Percentiles rank a stretch among this genome's conserved stretches.
Evolutionary conservation across 1,139 yeast genomes (phyloP).

Genomic region (Trichomonascaceae sp.): DNA sequence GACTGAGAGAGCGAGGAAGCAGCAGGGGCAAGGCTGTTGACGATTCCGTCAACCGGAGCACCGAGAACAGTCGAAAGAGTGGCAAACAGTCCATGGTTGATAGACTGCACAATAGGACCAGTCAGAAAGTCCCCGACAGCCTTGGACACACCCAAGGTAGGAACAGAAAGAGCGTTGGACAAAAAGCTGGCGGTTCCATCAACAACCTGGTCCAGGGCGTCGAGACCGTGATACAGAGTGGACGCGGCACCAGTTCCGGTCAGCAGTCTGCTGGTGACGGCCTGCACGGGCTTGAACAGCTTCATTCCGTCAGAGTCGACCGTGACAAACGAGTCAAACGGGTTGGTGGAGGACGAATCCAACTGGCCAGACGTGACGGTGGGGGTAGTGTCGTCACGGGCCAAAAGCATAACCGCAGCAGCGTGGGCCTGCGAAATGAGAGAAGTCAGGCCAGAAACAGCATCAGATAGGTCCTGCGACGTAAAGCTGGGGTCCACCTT

Average conservation of each 20-base stretch:
- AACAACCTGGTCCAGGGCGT: conserved; percentile 5
- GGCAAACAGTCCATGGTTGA: conserved; percentile 23
- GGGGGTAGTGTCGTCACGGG: neutral
- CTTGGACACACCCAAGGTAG: conserved; percentile 15
- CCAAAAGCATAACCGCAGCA: neutral
- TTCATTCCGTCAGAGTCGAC: conserved; percentile 2
- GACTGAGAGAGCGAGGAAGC: neutral
- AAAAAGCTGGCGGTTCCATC: conserved; percentile 6
- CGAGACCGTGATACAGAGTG: conserved; percentile 4
- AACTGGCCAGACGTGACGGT: neutral
- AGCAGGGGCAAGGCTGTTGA: neutral
- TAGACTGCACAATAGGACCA: conserved; percentile 22
- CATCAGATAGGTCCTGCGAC: neutral
- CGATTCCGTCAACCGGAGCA: conserved; percentile 7
- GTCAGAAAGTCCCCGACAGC: conserved; percentile 15
- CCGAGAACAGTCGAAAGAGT: conserved; percentile 15
- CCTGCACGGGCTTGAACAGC: conserved; percentile 6
- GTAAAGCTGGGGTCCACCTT: neutral
- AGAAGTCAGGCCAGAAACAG: neutral
- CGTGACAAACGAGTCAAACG: neutral
- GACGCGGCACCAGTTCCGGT: conserved; percentile 4
- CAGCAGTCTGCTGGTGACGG: conserved; percentile 2
- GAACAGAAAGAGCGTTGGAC: conserved; percentile 14
- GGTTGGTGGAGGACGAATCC: neutral
- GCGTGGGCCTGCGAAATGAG: neutral